A percentile compares a stretch with the other conserved stretches of the same genome.
Conservation (phyloP, 2,329 filamentous ascomycete genomes). For the Trichoderma koningiopsis region DNA sequence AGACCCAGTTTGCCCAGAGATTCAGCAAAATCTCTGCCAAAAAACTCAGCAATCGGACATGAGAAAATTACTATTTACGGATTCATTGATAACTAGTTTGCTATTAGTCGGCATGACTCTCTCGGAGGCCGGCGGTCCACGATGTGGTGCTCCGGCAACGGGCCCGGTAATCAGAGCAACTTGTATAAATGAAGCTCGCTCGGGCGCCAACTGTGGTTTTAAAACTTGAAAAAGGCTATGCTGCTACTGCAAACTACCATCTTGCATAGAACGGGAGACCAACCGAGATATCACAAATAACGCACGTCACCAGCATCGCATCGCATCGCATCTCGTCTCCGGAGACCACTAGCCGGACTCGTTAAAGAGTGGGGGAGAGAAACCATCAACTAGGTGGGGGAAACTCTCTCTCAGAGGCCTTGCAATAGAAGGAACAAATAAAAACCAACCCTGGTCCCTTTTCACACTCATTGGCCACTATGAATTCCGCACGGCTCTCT, state of each 20-base stretch:
- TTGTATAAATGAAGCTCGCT: background rate
- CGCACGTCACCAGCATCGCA: background rate
- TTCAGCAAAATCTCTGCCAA: background rate
- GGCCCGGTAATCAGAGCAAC: background rate
- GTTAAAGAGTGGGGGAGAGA: constrained; percentile 20
- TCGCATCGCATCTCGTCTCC: background rate
- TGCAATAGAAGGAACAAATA: background rate
- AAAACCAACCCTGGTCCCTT: background rate
- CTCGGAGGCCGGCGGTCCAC: constrained; percentile 21
- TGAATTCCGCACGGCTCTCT: constrained; percentile 25
- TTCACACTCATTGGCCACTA: background rate
- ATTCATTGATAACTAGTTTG: constrained; percentile 23
- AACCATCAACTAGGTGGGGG: constrained; percentile 12
- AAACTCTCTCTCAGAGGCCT: background rate
- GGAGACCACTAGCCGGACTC: background rate
- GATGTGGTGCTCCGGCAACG: constrained; percentile 11
- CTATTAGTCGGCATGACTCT: constrained; percentile 14
- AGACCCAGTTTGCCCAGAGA: background rate
- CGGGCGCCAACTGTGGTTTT: background rate
- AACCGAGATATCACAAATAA: background rate
- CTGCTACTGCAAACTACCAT: background rate
- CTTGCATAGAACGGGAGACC: background rate
- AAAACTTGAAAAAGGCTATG: background rate
- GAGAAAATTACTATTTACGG: background rate
- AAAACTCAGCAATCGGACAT: background rate